Base-by-base conservation (phyloP, 345 rosid species). In the Gynandropsis gynandra region DNA sequence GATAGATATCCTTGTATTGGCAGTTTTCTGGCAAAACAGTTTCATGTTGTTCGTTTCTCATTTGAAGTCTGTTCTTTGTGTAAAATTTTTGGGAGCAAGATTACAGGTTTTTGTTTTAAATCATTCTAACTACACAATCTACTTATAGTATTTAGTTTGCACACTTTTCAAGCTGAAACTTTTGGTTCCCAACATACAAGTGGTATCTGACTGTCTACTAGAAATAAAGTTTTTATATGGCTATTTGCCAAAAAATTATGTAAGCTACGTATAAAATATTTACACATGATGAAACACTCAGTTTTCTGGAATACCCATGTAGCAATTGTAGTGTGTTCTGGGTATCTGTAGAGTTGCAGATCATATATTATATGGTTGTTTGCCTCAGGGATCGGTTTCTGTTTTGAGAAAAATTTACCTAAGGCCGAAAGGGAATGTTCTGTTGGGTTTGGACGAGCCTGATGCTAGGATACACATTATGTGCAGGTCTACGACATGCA, bases 401-500 rank as follows among this genome's bases (percentile, higher is more conserved):
- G 5, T 24, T 24, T 24, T 5, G 5, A 24, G 29, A 24, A 24
- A 2, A 24, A 24, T 24, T 24, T 24, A 2, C 5, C 29, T 24
- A 24, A 24, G 29, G 29, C 5, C 29, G 5, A 18, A 52, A 54
- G 48, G 31, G 17, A 16, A n/a, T 47, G 40, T 47, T 42, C 16
- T 14, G 40, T 16, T 17, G 50, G 35, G 43, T 47, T 56, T 51
- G 31, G 29, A 24, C 2, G 29, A 58, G 39, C 33, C 42, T 65
- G 52, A 52, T 12, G 52, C 15, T 42, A 58, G n/a, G 47, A 37
- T 37, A 18, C 36, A 21, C 57, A 50, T 57, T 47, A 36, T 49
- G 44, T 72, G 20, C 74, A 90, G 98, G 82, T 90, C 49, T 90
- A 87, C 62, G 95, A 90, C 71, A 90, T 87, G 98, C 96, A 80